phyloP scores from a whole-genome alignment of 2,329 filamentous ascomycete genomes.

The Helotiales sp. region DNA sequence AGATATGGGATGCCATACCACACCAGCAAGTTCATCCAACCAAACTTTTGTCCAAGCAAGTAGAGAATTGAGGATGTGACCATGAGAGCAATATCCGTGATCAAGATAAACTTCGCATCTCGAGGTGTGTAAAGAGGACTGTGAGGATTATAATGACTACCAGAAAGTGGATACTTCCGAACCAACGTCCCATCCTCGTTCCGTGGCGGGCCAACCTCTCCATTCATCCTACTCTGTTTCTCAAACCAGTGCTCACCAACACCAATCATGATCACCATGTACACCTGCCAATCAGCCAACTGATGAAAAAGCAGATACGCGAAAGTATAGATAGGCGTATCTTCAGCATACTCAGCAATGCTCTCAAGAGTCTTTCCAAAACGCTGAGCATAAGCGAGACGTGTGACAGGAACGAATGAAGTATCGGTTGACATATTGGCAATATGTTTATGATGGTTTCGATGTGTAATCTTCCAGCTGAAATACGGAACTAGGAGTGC shows the following conservation, averaged over 20 bases:
- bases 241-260: constrained; percentile 7
- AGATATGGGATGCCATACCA: constrained; percentile 63
- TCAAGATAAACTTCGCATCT: constrained; percentile 53
- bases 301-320: constrained; percentile 58
- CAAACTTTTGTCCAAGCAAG: constrained; percentile 42
- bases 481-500: constrained; percentile 67
- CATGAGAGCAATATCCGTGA: constrained; percentile 56
- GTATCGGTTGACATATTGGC: constrained; percentile 67
- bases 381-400: constrained; percentile 74
- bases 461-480: constrained; percentile 70
- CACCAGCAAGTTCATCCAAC: constrained; percentile 54
- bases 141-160: constrained; percentile 90
- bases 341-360: constrained; percentile 51
- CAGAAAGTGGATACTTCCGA: constrained; percentile 75
- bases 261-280: constrained; percentile 55
- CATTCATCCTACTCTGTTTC: constrained; percentile 38
- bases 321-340: constrained; percentile 58
- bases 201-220: constrained; percentile 26
- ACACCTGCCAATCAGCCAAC: constrained; percentile 61
- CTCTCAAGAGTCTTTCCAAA: constrained; percentile 50
- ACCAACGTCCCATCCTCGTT: constrained; percentile 38
- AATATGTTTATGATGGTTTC: constrained; percentile 65
- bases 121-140: constrained; percentile 60
- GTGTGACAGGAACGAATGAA: constrained; percentile 58
- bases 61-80: constrained; percentile 68